Base-by-base conservation (phyloP, 805 yeast genomes). In the Yarrowia sp. region DNA sequence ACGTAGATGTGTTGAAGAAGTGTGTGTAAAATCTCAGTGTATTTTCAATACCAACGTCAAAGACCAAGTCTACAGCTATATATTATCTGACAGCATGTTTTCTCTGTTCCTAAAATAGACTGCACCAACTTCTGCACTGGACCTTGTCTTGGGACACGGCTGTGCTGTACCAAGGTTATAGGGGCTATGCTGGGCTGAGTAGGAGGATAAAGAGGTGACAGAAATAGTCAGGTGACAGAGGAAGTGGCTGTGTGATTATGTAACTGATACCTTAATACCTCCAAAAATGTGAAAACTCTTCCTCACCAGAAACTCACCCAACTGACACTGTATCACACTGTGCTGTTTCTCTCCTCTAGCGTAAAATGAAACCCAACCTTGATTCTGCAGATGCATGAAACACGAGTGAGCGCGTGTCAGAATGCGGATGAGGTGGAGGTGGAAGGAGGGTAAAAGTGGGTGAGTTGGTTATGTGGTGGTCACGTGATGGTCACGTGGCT, bases 351-450 rank as follows among this genome's bases (percentile, higher is more conserved):
- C n/a, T n/a, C n/a, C n/a, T n/a, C n/a, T n/a, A n/a, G 26, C 52
- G 52, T 48, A 48, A 28, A 26, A 48, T 48, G 35, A 30, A 48
- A 48, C 52, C 52, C 52, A 48, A 48, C 52, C 19, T 19, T 30
- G 28, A 48, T 48, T 28, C 24, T 24, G 3, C n/a, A 3, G 28
- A 36, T 36, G 19, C n/a, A 17, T 48, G 52, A 48, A 48, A 48
- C 52, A 48, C n/a, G 17, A 48, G 14, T 21, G 21, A 21, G 49
- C 48, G 48, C 48, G 48, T 43, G 49, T 16, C 6, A 26, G 16
- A 16, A 43, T 2, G 30, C n/a, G 49, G 49, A n/a, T 43, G 49
- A 24, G 32, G 6, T 4, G 17, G 22, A n/a, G 38, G 4, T 9
- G 4, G 16, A 32, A 9, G 35, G 14, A 32, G 35, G 14, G 4